phyloP scores from a whole-genome alignment of 2,329 filamentous ascomycete genomes.

The Camillea tinctor region DNA sequence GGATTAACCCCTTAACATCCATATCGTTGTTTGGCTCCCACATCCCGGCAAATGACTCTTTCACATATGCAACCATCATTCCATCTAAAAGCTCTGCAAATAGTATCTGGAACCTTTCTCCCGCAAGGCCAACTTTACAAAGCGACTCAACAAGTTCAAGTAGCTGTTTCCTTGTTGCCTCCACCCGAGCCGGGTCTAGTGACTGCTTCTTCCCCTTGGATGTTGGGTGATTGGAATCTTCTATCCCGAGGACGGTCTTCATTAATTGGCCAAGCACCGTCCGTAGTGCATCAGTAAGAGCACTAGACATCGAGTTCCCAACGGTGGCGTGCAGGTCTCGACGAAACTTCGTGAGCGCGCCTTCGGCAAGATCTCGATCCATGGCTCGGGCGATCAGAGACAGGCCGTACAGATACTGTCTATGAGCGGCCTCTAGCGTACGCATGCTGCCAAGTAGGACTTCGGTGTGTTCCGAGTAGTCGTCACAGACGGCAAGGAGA shows the following conservation, averaged over 20 bases:
- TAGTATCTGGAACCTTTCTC: constrained; percentile 66
- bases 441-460: constrained; percentile 53
- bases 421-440: constrained; percentile 58
- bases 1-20: constrained; percentile 19
- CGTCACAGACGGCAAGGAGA: constrained; percentile 48
- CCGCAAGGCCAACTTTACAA: constrained; percentile 64
- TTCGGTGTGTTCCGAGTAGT: constrained; percentile 42
- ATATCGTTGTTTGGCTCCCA: constrained; percentile 47
- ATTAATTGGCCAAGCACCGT: constrained; percentile 54
- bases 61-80: constrained; percentile 63
- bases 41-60: constrained; percentile 59
- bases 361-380: constrained; percentile 36
- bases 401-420: constrained; percentile 56
- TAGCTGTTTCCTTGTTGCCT: constrained; percentile 49
- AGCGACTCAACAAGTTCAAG: constrained; percentile 58
- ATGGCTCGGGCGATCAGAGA: constrained; percentile 50
- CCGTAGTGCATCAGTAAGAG: constrained; percentile 53
- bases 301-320: constrained; percentile 58
- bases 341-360: constrained; percentile 50
- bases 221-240: constrained; percentile 3
- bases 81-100: constrained; percentile 70
- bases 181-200: constrained; percentile 30
- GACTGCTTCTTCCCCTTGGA: constrained; percentile 10
- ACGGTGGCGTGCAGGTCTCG: constrained; percentile 64
- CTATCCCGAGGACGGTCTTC: constrained; percentile 45